Percentiles rank a stretch among this genome's conserved stretches.
Evolutionary conservation across 257 asterid species (phyloP).

Genomic region (Solanum appendiculatum): DNA sequence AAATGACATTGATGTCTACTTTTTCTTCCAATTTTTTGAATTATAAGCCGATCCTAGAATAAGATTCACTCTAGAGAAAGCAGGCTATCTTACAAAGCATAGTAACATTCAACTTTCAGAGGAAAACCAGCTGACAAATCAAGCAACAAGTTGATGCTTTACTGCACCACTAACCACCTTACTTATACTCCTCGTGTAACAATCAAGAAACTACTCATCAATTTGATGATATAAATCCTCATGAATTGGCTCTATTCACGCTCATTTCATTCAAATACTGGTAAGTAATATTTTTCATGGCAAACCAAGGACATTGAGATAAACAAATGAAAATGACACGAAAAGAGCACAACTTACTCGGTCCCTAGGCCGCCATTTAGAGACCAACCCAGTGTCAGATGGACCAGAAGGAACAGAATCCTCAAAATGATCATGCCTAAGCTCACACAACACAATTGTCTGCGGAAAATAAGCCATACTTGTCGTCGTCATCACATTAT

Average conservation of each 20-base stretch:
- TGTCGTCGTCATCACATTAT: conserved; percentile 42
- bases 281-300: not conserved
- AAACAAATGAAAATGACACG: not conserved
- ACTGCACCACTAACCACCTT: not conserved
- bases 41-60: not conserved
- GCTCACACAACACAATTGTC: conserved; percentile 80
- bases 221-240: not conserved
- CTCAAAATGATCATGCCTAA: conserved; percentile 90
- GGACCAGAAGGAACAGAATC: conserved; percentile 74
- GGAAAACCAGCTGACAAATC: not conserved
- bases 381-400: conserved; percentile 77
- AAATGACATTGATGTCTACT: not conserved
- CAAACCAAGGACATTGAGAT: not conserved
- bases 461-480: conserved; percentile 91
- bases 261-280: not conserved
- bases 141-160: not conserved
- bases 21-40: not conserved
- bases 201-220: not conserved
- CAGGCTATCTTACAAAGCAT: not conserved
- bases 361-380: conserved; percentile 92
- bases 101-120: not conserved
- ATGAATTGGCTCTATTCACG: not conserved
- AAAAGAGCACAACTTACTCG: conserved; percentile 41
- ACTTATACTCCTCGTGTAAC: not conserved
- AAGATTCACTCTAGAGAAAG: not conserved